phyloP scores from a whole-genome alignment of 495 filamentous ascomycete genomes.

The Mytilinidion resinicola region DNA sequence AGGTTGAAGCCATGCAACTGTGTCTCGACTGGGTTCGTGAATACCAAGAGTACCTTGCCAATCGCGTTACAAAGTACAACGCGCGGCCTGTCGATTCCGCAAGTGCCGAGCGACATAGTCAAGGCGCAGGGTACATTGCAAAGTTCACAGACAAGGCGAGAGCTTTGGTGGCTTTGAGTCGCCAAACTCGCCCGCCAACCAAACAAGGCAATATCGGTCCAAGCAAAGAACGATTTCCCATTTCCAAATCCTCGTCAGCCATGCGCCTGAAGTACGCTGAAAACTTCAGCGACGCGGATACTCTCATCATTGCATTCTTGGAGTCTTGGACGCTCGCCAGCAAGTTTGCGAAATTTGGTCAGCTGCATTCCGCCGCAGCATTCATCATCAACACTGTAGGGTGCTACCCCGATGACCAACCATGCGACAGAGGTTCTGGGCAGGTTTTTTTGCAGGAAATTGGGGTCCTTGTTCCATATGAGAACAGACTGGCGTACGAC shows the following conservation, averaged over 20 bases:
- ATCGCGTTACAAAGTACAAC: constrained; percentile 18
- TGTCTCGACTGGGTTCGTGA: constrained; percentile 53
- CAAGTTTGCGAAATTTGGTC: constrained; percentile 43
- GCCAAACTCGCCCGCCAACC: constrained; percentile 55
- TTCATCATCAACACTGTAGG: constrained; percentile 65
- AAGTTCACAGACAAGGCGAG: constrained; percentile 62
- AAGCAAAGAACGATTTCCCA: constrained; percentile 37
- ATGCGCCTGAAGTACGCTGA: constrained; percentile 12
- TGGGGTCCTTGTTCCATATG: constrained; percentile 75
- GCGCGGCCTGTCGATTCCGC: constrained; percentile 5
- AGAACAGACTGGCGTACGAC: constrained; percentile 60
- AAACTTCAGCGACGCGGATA: constrained; percentile 43
- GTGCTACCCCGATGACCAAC: constrained; percentile 53
- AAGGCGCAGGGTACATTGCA: constrained; percentile 38
- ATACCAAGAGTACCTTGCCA: constrained; percentile 45
- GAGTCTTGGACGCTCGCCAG: constrained; percentile 58
- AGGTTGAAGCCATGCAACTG: constrained; percentile 41
- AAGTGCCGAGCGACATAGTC: background rate
- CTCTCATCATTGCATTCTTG: constrained; percentile 61
- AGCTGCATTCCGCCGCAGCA: constrained; percentile 56
- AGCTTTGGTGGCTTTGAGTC: constrained; percentile 58
- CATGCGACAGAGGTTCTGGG: constrained; percentile 36
- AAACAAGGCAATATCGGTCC: constrained; percentile 46
- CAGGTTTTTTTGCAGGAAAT: constrained; percentile 79
- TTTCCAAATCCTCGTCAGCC: constrained; percentile 26